Percentiles rank a stretch among this genome's conserved stretches.
Evolutionary conservation across 495 filamentous ascomycete genomes (phyloP).

Genomic region (Geopyxis carbonaria): DNA sequence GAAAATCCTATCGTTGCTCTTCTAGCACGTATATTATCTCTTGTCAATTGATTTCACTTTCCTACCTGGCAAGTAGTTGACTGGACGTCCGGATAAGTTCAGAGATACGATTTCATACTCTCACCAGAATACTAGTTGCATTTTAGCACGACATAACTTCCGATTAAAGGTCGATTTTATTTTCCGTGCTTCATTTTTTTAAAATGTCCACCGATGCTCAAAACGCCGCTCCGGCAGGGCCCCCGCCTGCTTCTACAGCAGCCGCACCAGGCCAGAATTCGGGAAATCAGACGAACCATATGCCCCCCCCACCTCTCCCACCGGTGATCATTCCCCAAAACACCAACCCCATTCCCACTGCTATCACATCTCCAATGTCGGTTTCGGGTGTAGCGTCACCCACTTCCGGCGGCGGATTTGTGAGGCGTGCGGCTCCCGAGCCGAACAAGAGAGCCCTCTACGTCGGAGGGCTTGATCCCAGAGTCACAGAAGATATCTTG

Average conservation of each 20-base stretch:
- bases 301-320: conserved; percentile 83
- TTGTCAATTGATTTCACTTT: conserved; percentile 5
- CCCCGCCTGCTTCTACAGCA: background rate
- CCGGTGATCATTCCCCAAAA: conserved; percentile 88
- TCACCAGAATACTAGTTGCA: conserved; percentile 1
- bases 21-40: background rate
- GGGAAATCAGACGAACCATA: conserved; percentile 37
- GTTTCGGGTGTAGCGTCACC: conserved; percentile 61
- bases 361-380: conserved; percentile 75
- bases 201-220: conserved; percentile 26
- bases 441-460: conserved; percentile 97
- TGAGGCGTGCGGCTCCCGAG: conserved; percentile 86
- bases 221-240: conserved; percentile 9
- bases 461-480: conserved; percentile 83
- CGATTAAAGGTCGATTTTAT: too few species aligned
- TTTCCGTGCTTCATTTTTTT: conserved; percentile 14
- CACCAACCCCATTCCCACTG: conserved; percentile 86
- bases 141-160: conserved; percentile 1
- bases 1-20: background rate
- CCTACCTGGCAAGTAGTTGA: conserved; percentile 3
- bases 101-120: background rate
- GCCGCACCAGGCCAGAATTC: conserved; percentile 13
- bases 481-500: conserved; percentile 90
- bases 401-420: conserved; percentile 58
- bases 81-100: background rate